These are phyloP conservation scores for Phoma sp. DNA, from an alignment of 2,329 filamentous ascomycete genomes.

Conservation along the genomic window DNA sequence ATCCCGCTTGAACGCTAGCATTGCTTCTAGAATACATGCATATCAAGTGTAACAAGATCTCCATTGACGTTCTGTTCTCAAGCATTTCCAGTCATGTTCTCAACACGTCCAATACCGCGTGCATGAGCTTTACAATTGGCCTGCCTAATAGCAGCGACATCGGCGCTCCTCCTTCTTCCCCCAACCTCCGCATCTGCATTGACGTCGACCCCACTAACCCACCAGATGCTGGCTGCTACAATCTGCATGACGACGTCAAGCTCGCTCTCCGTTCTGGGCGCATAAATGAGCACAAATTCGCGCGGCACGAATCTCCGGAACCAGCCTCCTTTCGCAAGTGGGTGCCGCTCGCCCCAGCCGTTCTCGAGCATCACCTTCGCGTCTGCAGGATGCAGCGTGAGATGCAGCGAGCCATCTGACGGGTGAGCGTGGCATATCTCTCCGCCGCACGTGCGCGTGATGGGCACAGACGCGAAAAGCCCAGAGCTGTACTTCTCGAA, in stretches of 20 bases:
- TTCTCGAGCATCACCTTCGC: conserved; percentile 72
- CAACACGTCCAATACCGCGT: conserved; percentile 30
- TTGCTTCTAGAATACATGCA: neutral
- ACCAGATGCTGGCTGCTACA: conserved; percentile 77
- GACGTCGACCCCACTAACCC: conserved; percentile 55
- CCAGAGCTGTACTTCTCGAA: conserved; percentile 83
- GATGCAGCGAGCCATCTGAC: conserved; percentile 76
- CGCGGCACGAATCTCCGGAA: conserved; percentile 71
- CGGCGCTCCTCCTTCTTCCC: conserved; percentile 29
- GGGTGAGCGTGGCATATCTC: conserved; percentile 83
- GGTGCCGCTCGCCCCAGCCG: conserved; percentile 78
- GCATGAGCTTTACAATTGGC: conserved; percentile 34
- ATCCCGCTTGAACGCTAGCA: conserved; percentile 11
- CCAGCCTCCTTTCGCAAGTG: conserved; percentile 69
- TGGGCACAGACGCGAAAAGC: conserved; percentile 70
- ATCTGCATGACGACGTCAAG: conserved; percentile 70
- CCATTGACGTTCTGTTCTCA: conserved; percentile 5
- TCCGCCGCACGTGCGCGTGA: conserved; percentile 75
- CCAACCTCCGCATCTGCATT: conserved; percentile 18
- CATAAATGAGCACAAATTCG: conserved; percentile 83
- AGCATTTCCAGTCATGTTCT: conserved; percentile 35
- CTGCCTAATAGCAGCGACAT: conserved; percentile 30
- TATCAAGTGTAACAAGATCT: neutral
- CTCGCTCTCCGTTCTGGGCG: conserved; percentile 72
- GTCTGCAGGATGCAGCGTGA: conserved; percentile 80